Base-by-base conservation (phyloP, 306 rosid species). In the Lathyrus aphaca region DNA sequence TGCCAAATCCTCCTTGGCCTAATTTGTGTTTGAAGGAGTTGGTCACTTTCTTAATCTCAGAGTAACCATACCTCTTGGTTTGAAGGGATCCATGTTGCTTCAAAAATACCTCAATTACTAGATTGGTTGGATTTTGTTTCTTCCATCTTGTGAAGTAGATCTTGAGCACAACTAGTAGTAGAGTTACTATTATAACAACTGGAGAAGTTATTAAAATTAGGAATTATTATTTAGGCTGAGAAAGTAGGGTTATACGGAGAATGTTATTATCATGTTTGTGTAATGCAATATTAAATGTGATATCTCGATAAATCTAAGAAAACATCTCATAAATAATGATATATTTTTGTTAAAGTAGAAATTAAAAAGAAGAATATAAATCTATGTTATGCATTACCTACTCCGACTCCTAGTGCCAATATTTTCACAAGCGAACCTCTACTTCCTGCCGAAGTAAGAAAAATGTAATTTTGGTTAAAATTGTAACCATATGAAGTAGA, bases 1-100 rank as follows among this genome's bases (percentile, higher is more conserved):
- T 48, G 1, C 82, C 87, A 49, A 56, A 83, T 7, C 80, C 82
- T n/a, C 87, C 82, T 66, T 77, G 72, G 6, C 84, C 87, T 23
- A 83, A 8, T 62, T 79, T 80, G 38, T 73, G 35, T 32, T 5
- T 64, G 84, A 83, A 82, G 35, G 74, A 62, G 39, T 64, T 76
- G 10, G 87, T 76, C 8, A 70, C 68, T 29, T 76, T 72, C 75
- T 73, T 79, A 9, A 79, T 46, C 10, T 79, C 80, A 4, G 60
- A 55, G 21, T 65, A 74, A 64, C 60, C 9, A 10, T 65, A 74
- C 71, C 78, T 74, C 49, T 56, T 16, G 18, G 50, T 27, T 56
- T 13, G 50, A 56, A 56, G 63, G 12, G 40, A 3, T 6, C 40
- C 63, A 56, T 56, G 63, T 56, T 12, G 14, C 40, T 56, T 56